Base-by-base conservation (phyloP, 2,329 filamentous ascomycete genomes). In the Dryadomyces sulphureus region DNA sequence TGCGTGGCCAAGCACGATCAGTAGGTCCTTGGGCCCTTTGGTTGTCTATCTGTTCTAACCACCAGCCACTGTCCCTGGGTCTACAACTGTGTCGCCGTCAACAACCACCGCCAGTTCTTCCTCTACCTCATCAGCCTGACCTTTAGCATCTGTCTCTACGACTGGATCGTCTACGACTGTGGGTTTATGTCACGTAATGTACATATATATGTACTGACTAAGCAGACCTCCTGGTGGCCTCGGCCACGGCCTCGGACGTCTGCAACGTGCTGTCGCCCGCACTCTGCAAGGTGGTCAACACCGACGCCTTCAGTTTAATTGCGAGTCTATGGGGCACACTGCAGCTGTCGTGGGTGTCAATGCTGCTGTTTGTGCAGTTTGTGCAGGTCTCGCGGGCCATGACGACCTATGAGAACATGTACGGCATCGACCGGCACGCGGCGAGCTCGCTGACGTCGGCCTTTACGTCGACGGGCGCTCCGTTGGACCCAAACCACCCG, bases 331-430 rank as follows among this genome's bases (percentile, higher is more conserved):
- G 92, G 92, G 75, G 75, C 7, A 73, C 75, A 2, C 68, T 95
- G 38, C 93, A 98, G 62, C 73, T 95, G 27, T 82, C 86, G 19
- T 98, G 92, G 92, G 86, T 96, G 3, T 81, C 83, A n/a, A 96
- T 98, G 89, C 79, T 98, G 30, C 73, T 95, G 49, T 83, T 88
- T 52, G 93, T 96, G 5, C 93, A 98, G 60, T 79, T 95, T 44
- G 73, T 95, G 43, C 92, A 98, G 60, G 81, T 98, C 44, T 84
- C 88, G 0, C 80, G 88, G 50, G 93, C 89, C 48, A 82, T 94
- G 69, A 98, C 92, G 1, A 98, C 92, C 0, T 96, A 85, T 63
- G 92, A 98, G 64, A 94, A 89, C 62, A 96, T 98, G 89, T 80
- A 81, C 52, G 83, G 86, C 43, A 73, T 88, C 50, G 73, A 79